phyloP scores from a whole-genome alignment of 202 grass and related monocot species.

The Digitaria exilis region DNA sequence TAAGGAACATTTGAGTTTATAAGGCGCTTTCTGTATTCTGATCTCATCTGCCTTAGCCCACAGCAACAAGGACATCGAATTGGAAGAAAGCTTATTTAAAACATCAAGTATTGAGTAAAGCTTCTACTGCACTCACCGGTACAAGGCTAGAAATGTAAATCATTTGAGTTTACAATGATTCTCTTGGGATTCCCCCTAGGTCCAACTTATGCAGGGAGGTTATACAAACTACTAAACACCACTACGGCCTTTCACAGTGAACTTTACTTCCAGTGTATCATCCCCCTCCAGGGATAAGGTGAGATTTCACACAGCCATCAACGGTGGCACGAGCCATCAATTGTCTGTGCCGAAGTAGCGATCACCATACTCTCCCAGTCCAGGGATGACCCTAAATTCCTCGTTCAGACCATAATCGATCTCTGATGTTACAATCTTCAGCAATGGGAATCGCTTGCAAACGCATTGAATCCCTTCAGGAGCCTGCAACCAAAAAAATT shows the following conservation, averaged over 20 bases:
- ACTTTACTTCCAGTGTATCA: neutral
- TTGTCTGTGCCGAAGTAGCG: conserved; percentile 95
- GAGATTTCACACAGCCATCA: neutral
- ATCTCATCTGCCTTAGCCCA: no score
- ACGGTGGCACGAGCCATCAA: conserved; percentile 34
- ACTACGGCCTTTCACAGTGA: conserved; percentile 6
- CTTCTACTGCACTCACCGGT: neutral
- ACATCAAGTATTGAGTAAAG: neutral
- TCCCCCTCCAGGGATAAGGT: neutral
- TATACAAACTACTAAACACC: conserved; percentile 14
- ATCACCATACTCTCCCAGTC: conserved; percentile 88
- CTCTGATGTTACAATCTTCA: conserved; percentile 95
- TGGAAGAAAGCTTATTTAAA: neutral
- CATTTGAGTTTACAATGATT: neutral
- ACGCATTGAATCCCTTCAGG: conserved; percentile 91
- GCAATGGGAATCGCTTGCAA: conserved; percentile 70
- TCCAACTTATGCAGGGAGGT: neutral
- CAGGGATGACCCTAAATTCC: conserved; percentile 88
- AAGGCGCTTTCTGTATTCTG: no score
- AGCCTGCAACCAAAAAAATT: conserved; percentile 50
- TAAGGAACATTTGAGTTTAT: neutral
- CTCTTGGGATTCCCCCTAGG: neutral
- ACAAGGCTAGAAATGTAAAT: conserved; percentile 5
- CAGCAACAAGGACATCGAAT: neutral
- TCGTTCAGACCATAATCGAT: conserved; percentile 85